Evolutionary conservation across 371 early-diverging fungal genomes (phyloP), one percentile per base, ranked within the genome.

Genomic region (Mucor plumbeus): DNA sequence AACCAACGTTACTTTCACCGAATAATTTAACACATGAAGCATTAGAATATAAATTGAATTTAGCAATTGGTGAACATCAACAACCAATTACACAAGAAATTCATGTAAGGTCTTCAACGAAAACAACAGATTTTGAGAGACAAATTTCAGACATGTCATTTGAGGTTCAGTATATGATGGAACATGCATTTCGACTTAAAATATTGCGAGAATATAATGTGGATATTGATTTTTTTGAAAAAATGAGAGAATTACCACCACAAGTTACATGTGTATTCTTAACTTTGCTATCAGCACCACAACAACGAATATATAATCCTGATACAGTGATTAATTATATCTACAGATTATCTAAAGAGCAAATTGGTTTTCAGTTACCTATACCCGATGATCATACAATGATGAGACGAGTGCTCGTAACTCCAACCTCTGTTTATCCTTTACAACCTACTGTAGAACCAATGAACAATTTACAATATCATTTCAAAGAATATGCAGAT

Each of bases 401-500:
- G 10, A 34, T 73, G 4, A 48, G 70, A 8, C 72, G 71, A 36
- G 77, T 86, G 3, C 55, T 87, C 4, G 72, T 91, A 1, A 89
- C 90, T 0, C 92, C 92, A 0, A 86, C 88, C 0, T 76, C 77
- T 0, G 74, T 90, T 3, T 82, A 85, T 40, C 64, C 89, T 15
- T 69, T 79, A 5, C 85, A 82, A 5, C 88, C 87, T 0, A 69
- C 80, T 0, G 53, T 86, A 10, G 89, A 90, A 65, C 79, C 81
- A 0, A 81, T 88, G 59, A 91, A 89, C 64, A 78, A 91, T 21
- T 74, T 91, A 8, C 74, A 91, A 7, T 83, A 87, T 10, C 75
- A 87, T 5, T 87, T 76, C 47, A 55, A 53, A 34, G 14, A 72
- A 0, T 50, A 86, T 36, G 65, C 68, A 1, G 88, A 92, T 60